Percentiles rank a stretch among this genome's conserved stretches.
These are phyloP conservation scores for Excoecaria cochinchinensis DNA, from an alignment of 345 rosid species.

Conservation along the genomic window DNA sequence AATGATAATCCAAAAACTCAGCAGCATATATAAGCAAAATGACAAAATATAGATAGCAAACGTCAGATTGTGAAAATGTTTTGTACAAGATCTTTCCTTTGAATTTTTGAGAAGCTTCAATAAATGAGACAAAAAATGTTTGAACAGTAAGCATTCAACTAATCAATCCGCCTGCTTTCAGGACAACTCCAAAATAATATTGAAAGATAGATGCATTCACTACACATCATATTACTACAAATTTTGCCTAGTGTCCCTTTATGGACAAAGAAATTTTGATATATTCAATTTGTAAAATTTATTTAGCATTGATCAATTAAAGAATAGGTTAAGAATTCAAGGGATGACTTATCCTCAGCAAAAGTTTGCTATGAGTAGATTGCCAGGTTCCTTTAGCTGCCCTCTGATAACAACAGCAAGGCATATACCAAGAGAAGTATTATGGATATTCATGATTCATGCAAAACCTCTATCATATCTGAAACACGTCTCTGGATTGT, in stretches of 20 bases:
- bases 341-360: slow-evolving; percentile 16
- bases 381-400: slow-evolving; percentile 2
- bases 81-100: background rate
- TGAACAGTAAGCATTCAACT: background rate
- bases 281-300: slow-evolving; percentile 16
- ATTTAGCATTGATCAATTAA: slow-evolving; percentile 19
- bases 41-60: background rate
- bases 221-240: background rate
- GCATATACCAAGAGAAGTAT: slow-evolving; percentile 16
- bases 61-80: background rate
- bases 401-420: slow-evolving; percentile 11
- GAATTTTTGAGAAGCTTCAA: background rate
- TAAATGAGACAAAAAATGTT: background rate
- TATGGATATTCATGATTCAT: slow-evolving; percentile 19
- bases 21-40: background rate
- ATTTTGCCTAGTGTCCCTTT: slow-evolving; percentile 11
- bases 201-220: slow-evolving; percentile 3
- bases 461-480: slow-evolving; percentile 6
- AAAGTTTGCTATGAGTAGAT: slow-evolving; percentile 4
- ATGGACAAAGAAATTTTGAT: slow-evolving; percentile 2
- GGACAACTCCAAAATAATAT: background rate
- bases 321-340: slow-evolving; percentile 26
- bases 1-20: background rate
- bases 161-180: background rate
- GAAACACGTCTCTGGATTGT: slow-evolving; percentile 6